Conservation (phyloP, 129 eudicot genomes). For the Flaveria robusta region DNA sequence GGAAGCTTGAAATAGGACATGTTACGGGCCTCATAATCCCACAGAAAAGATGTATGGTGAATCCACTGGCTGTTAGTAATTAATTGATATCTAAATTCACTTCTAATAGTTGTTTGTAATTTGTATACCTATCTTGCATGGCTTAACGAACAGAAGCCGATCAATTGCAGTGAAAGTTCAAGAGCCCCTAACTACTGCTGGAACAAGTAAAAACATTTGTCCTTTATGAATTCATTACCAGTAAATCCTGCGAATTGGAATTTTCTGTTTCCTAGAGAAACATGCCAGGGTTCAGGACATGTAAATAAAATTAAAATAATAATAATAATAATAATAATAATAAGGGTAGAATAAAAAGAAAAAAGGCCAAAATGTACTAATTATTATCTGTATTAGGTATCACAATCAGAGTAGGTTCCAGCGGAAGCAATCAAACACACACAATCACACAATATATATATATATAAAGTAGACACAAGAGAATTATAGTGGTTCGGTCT, state of each 20-base stretch:
- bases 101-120: not conserved
- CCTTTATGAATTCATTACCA: not conserved
- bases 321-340: too few relatives aligned
- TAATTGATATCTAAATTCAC: conserved; percentile 45
- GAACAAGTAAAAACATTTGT: not conserved
- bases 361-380: not conserved
- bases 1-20: conserved; percentile 83
- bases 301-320: too few relatives aligned
- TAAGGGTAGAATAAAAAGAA: not conserved
- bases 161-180: not conserved
- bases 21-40: conserved; percentile 74
- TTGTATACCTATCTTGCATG: conserved; percentile 9
- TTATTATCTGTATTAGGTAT: too few relatives aligned
- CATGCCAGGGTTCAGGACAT: too few relatives aligned
- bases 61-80: conserved; percentile 88
- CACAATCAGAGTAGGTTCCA: too few relatives aligned
- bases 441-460: too few relatives aligned
- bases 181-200: not conserved
- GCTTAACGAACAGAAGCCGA: not conserved
- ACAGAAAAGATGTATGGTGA: conserved; percentile 90
- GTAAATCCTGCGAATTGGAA: not conserved
- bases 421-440: too few relatives aligned
- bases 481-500: too few relatives aligned
- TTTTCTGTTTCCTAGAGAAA: conserved; percentile 5
- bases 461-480: too few relatives aligned